phyloP scores from a whole-genome alignment of 192 early-diverging fungal genomes.

The Pilobolus umbonatus region DNA sequence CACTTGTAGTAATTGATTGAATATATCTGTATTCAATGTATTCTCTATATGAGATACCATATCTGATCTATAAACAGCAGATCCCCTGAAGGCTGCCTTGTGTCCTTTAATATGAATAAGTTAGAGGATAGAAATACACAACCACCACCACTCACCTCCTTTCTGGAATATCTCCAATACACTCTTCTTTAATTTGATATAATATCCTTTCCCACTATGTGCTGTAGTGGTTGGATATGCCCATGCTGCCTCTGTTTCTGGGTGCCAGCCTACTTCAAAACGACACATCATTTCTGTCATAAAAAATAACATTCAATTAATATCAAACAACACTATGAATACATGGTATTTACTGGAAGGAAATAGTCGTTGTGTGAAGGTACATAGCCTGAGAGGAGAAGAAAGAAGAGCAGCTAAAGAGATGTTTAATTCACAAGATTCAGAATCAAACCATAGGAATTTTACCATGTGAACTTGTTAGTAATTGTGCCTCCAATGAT shows the following conservation, averaged over 20 bases:
- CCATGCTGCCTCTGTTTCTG: conserved; percentile 7
- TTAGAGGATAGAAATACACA: background rate
- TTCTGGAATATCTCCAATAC: conserved; percentile 2
- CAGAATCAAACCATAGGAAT: background rate
- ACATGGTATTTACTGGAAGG: conserved; percentile 13
- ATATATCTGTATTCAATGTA: background rate
- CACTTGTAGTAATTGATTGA: background rate
- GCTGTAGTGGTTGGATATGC: conserved; percentile 12
- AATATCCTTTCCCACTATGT: conserved; percentile 11
- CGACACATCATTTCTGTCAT: conserved; percentile 10
- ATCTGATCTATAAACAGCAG: conserved; percentile 9
- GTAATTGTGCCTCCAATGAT: conserved; percentile 9
- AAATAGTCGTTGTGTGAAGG: conserved; percentile 2
- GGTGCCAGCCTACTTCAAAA: conserved; percentile 13
- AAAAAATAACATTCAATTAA: background rate
- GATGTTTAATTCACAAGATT: background rate
- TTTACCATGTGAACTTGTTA: conserved; percentile 19
- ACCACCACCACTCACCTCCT: background rate
- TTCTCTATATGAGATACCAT: conserved; percentile 6
- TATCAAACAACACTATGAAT: background rate
- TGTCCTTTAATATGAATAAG: conserved; percentile 1
- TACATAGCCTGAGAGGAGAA: conserved; percentile 13
- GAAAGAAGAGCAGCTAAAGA: conserved; percentile 8
- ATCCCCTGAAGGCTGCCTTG: background rate
- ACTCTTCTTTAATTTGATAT: background rate